A percentile compares a stretch with the other conserved stretches of the same genome.
phyloP scores from a whole-genome alignment of 2,329 filamentous ascomycete species.

The Xylariaceae sp. region DNA sequence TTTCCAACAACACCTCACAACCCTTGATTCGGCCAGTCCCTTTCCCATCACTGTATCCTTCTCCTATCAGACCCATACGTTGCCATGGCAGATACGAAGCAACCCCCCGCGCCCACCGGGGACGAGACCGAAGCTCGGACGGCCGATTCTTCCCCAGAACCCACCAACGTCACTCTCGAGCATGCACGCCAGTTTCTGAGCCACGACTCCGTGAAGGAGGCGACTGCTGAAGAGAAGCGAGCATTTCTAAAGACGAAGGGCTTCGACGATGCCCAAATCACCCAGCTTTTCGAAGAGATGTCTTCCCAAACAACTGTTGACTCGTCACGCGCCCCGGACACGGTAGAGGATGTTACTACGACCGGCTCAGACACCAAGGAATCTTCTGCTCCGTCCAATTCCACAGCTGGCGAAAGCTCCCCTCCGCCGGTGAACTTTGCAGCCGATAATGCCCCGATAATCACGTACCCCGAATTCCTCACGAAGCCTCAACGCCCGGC shows the following conservation, averaged over 20 bases:
- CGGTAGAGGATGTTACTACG: no score
- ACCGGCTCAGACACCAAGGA: no score
- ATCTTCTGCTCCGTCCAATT: slow-evolving; percentile 9
- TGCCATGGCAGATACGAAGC: slow-evolving; percentile 18
- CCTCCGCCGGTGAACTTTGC: slow-evolving; percentile 18
- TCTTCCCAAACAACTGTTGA: no score
- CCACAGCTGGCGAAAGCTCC: slow-evolving; percentile 1
- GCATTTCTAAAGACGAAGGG: slow-evolving; percentile 76
- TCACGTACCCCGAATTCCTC: slow-evolving; percentile 67
- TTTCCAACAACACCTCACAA: not conserved
- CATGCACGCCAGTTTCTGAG: slow-evolving; percentile 72
- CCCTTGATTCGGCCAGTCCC: not conserved
- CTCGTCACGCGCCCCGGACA: no score
- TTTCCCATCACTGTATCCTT: not conserved
- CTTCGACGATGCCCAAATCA: slow-evolving; percentile 60
- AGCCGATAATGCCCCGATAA: slow-evolving; percentile 51
- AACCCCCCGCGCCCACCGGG: slow-evolving; percentile 20
- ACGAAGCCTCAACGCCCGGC: slow-evolving; percentile 50
- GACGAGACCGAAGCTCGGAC: slow-evolving; percentile 17
- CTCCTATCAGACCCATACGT: not conserved
- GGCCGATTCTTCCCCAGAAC: slow-evolving; percentile 5
- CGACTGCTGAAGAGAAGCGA: slow-evolving; percentile 65
- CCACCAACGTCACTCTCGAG: slow-evolving; percentile 41
- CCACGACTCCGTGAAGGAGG: slow-evolving; percentile 65
- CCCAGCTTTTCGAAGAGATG: slow-evolving; percentile 50